phyloP scores from a whole-genome alignment of 352 stramenopile genomes.

The Globisporangium spiculum region DNA sequence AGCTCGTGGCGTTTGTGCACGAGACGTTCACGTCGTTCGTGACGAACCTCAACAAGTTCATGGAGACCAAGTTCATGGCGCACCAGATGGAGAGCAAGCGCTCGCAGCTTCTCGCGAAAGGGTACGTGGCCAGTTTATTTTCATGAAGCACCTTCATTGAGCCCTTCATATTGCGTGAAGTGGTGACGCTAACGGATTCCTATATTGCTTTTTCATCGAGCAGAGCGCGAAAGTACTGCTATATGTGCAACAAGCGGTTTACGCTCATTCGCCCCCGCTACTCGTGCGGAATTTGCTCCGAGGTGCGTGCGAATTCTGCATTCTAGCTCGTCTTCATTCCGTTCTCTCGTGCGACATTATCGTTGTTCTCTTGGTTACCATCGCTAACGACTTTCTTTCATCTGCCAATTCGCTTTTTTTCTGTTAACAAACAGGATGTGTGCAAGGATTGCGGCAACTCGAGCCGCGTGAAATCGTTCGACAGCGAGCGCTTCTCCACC shows the following conservation, averaged over 20 bases:
- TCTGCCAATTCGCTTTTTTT: not conserved
- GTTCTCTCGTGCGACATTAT: not conserved
- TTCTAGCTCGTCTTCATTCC: not conserved
- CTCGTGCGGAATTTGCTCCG: conserved; percentile 63
- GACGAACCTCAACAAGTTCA: conserved; percentile 55
- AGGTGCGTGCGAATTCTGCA: conserved; percentile 25
- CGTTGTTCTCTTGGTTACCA: not conserved
- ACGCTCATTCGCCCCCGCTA: conserved; percentile 56
- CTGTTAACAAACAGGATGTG: conserved; percentile 35
- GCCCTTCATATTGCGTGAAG: not conserved
- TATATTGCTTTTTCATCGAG: not conserved
- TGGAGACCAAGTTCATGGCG: conserved; percentile 57
- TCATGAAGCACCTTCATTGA: not conserved
- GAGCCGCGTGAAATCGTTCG: conserved; percentile 49
- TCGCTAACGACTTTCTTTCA: not conserved
- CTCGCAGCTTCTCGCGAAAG: conserved; percentile 33
- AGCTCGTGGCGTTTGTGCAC: conserved; percentile 46
- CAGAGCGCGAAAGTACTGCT: conserved; percentile 60
- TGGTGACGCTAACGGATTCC: conserved; percentile 3
- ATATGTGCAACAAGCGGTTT: conserved; percentile 76
- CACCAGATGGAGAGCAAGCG: conserved; percentile 50
- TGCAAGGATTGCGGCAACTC: conserved; percentile 63
- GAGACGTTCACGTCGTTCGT: conserved; percentile 58
- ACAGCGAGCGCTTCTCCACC: conserved; percentile 34
- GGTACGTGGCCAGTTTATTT: conserved; percentile 24